Evolutionary conservation across 495 filamentous ascomycete genomes (phyloP), one percentile per base, ranked within the genome.

Genomic region (Aspergillus nidulans): DNA sequence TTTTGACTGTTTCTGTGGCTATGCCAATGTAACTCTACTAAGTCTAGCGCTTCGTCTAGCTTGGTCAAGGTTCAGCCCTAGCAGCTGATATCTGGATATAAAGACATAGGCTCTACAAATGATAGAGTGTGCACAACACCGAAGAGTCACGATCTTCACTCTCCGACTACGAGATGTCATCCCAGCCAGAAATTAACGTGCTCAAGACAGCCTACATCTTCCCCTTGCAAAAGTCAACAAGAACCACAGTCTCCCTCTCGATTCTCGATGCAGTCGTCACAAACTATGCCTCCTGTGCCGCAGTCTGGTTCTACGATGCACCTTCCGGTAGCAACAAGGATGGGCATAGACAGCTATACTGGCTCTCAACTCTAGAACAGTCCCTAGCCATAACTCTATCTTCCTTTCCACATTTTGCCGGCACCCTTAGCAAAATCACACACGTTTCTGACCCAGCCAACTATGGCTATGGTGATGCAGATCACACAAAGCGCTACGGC

Each of bases 241-340:
- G 55, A 38, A 52, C 24, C 6, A 48, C 56, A 25, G 26, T 38
- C 9, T 6, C 53, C 20, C 62, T 72, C 6, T 72, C 68, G 4
- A 54, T 72, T 1, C 52, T 71, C 0, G 68, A 72, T 57, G 68
- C 66, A 5, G 69, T 60, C 8, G 61, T 64, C 6, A 61, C 59
- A 1, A 44, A 65, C 19, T 69, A 65, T 41, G 36, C 55, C 1
- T 30, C 62, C 2, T 56, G 57, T 1, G 62, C 47, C 21, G 64
- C 61, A 4, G 56, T 66, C 18, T 72, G 69, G 69, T 30, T 71
- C 6, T 67, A 61, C 28, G 57, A 63, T 15, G 32, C 26, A 19
- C 61, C 63, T 28, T 4, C 26, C 30, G 15, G 10, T 2, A 25
- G 16, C 36, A 20, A 62, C 9, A 4, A 53, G 30, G 16, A 24